phyloP scores from a whole-genome alignment of 2,329 filamentous ascomycete species.

The Clarireedia paspali region DNA sequence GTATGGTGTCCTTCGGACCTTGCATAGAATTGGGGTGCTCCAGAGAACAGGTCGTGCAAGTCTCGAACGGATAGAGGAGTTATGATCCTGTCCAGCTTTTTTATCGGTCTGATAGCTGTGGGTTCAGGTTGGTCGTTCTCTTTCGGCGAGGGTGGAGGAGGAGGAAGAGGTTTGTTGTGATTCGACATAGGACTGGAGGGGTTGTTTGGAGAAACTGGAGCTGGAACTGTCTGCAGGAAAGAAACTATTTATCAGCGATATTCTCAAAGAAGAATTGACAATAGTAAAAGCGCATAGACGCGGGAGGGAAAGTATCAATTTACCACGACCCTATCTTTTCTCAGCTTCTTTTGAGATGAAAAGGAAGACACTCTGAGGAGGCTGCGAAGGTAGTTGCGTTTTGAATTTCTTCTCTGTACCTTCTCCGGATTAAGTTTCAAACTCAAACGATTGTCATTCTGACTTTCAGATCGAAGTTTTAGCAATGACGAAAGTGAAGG shows the following conservation, averaged over 20 bases:
- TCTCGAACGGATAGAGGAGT: constrained; percentile 50
- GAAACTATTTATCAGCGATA: constrained; percentile 7
- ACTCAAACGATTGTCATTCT: constrained; percentile 13
- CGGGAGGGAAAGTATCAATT: not conserved
- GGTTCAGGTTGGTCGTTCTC: constrained; percentile 36
- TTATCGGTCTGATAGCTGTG: constrained; percentile 17
- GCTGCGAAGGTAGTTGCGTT: constrained; percentile 29
- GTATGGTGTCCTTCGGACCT: constrained; percentile 51
- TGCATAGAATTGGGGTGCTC: constrained; percentile 66
- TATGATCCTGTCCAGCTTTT: constrained; percentile 47
- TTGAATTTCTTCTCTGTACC: constrained; percentile 25
- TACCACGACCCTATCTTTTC: constrained; percentile 14
- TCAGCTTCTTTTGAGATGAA: constrained; percentile 7
- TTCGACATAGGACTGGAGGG: constrained; percentile 28
- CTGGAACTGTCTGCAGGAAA: constrained; percentile 4
- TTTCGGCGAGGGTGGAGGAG: constrained; percentile 35
- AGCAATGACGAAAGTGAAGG: constrained; percentile 27
- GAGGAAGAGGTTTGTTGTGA: constrained; percentile 50
- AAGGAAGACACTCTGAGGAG: constrained; percentile 25
- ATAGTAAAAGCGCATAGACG: not conserved
- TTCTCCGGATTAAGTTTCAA: constrained; percentile 19
- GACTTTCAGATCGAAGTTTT: constrained; percentile 16
- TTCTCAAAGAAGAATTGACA: constrained; percentile 10
- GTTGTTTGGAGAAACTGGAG: constrained; percentile 6
- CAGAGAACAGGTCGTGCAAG: constrained; percentile 64